Evolutionary conservation across 23 red algal genomes (phyloP).

Genomic region (Gracilaria caudata): DNA sequence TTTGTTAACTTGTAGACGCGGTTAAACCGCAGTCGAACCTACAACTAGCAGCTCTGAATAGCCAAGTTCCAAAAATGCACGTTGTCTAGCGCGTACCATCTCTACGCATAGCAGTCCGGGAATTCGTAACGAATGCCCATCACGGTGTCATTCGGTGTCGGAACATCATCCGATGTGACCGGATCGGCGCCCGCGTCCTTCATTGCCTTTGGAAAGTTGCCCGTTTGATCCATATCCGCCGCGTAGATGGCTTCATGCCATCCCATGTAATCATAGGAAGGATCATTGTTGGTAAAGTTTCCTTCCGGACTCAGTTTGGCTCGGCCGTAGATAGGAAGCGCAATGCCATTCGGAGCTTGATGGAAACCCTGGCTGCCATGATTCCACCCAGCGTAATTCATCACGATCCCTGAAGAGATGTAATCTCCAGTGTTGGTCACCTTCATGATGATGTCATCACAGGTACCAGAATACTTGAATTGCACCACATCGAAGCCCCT

Average conservation of each 20-base stretch:
- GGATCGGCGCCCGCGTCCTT: conserved; percentile 26
- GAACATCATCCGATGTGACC: conserved; percentile 24
- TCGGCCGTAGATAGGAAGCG: conserved; percentile 16
- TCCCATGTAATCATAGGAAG: conserved; percentile 5
- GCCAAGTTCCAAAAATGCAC: too few relatives aligned
- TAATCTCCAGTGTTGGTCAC: conserved; percentile 6
- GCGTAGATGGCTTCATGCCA: conserved; percentile 17
- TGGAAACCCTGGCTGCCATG: conserved; percentile 18
- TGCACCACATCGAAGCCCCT: neutral
- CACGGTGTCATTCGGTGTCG: conserved; percentile 15
- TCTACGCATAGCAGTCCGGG: conserved; percentile 9
- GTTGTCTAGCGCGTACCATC: too few relatives aligned
- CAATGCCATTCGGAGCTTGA: conserved; percentile 14
- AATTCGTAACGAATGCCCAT: conserved; percentile 33
- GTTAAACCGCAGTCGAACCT: too few relatives aligned
- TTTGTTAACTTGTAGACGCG: too few relatives aligned
- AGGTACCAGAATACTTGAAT: conserved; percentile 11
- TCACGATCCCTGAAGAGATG: conserved; percentile 10
- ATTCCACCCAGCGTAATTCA: conserved; percentile 19
- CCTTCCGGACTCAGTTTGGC: conserved; percentile 38
- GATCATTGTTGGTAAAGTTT: conserved; percentile 27
- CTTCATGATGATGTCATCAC: conserved; percentile 37
- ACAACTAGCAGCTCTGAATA: too few relatives aligned
- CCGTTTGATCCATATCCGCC: neutral
- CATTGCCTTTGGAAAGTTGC: conserved; percentile 2